These are phyloP conservation scores for Debaryomyces castellii DNA, from an alignment of 805 yeast species.

Conservation along the genomic window DNA sequence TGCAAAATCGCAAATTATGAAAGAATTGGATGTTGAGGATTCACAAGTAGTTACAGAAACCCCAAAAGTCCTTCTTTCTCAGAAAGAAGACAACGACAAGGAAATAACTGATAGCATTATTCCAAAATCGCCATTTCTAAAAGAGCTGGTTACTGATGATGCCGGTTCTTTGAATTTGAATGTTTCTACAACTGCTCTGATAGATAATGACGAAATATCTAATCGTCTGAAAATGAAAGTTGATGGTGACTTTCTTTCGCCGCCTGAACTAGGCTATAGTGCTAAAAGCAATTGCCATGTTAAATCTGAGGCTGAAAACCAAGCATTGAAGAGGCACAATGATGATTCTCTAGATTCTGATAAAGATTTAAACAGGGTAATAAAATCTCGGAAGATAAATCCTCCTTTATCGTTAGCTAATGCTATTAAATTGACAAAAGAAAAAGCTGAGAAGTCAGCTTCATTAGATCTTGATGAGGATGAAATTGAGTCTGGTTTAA, in stretches of 20 bases:
- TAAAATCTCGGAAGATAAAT: conserved; percentile 9
- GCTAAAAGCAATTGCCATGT: not conserved
- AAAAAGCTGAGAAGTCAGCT: conserved; percentile 17
- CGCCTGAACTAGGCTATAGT: not conserved
- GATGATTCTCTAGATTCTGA: not conserved
- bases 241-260: not conserved
- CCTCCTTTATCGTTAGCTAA: conserved; percentile 23
- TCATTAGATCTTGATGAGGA: conserved; percentile 23
- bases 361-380: not conserved
- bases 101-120: not conserved
- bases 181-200: not conserved
- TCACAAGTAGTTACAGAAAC: not conserved
- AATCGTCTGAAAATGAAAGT: no score
- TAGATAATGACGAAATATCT: not conserved
- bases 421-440: conserved; percentile 29
- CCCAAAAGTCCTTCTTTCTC: not conserved
- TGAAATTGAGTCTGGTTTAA: conserved; percentile 10
- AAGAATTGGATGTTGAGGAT: not conserved
- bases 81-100: not conserved
- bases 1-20: not conserved
- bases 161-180: not conserved
- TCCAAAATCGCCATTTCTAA: no score
- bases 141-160: no score
- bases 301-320: not conserved
- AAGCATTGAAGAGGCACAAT: not conserved